A percentile compares a stretch with the other conserved stretches of the same genome.
Evolutionary conservation across 2,329 filamentous ascomycete genomes (phyloP).

Genomic region (Arthroderma uncinatum): DNA sequence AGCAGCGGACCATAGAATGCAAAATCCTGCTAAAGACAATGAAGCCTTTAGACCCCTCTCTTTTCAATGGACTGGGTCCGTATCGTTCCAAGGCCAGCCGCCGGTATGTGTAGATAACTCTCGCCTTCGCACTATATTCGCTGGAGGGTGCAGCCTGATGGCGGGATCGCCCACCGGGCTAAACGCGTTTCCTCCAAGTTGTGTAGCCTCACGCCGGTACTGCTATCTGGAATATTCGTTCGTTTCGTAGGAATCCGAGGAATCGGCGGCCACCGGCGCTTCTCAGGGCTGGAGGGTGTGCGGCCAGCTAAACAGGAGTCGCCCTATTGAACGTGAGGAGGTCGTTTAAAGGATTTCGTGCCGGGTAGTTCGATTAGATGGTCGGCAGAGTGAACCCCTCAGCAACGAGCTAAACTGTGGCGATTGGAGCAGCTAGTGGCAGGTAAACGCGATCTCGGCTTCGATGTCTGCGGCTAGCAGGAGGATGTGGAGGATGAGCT

Average conservation of each 20-base stretch:
- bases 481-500: not conserved
- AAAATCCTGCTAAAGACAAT: not conserved
- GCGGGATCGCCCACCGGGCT: conserved; percentile 3
- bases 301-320: not conserved
- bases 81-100: not conserved
- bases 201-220: not conserved
- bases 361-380: not conserved
- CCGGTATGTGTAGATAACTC: not conserved
- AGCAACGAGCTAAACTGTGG: not conserved
- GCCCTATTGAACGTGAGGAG: too few species aligned
- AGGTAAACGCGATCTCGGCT: not conserved
- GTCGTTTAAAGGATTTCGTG: not conserved
- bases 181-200: conserved; percentile 1
- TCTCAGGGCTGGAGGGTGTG: not conserved
- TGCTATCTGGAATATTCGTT: not conserved
- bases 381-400: not conserved
- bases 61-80: too few species aligned
- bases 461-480: not conserved
- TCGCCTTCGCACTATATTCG: not conserved
- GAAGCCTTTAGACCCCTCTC: conserved; percentile 1
- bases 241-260: not conserved
- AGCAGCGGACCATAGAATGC: not conserved
- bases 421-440: not conserved
- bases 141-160: not conserved
- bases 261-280: not conserved